phyloP scores from a whole-genome alignment of 306 rosid genomes.

The Quillaja saponaria region DNA sequence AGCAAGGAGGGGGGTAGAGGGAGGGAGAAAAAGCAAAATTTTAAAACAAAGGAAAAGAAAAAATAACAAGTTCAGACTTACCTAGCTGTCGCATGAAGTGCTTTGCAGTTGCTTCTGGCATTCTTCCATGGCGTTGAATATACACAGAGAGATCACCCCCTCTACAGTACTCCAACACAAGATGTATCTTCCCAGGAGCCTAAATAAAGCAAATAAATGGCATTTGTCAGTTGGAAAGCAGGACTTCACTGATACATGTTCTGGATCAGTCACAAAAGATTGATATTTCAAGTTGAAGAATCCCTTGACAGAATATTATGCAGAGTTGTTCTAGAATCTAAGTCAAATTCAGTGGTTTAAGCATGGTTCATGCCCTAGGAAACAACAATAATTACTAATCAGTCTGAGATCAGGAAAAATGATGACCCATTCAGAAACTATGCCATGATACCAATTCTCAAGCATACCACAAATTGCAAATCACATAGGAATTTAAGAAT shows the following conservation, averaged over 20 bases:
- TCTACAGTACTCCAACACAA: slow-evolving; percentile 90
- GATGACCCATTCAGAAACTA: slow-evolving; percentile 16
- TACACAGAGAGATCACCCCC: slow-evolving; percentile 95
- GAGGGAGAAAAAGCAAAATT: neutral
- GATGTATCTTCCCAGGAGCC: slow-evolving; percentile 96
- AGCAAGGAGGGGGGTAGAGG: too few relatives aligned
- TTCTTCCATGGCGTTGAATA: slow-evolving; percentile 83
- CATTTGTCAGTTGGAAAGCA: slow-evolving; percentile 3
- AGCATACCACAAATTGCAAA: slow-evolving; percentile 12
- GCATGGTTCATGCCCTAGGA: slow-evolving; percentile 11
- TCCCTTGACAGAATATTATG: slow-evolving; percentile 20
- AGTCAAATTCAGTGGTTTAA: slow-evolving; percentile 17
- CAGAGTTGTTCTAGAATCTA: neutral
- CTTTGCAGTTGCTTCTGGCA: slow-evolving; percentile 81
- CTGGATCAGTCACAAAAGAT: neutral
- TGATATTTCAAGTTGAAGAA: slow-evolving; percentile 15
- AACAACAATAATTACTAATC: slow-evolving; percentile 4
- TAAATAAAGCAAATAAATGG: slow-evolving; percentile 39
- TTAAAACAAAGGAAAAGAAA: neutral
- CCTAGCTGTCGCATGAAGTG: slow-evolving; percentile 97
- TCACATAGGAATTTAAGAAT: neutral
- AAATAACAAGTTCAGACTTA: slow-evolving; percentile 37
- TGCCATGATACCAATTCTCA: slow-evolving; percentile 6
- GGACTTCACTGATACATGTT: slow-evolving; percentile 18
- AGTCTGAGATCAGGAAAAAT: slow-evolving; percentile 17